Evolutionary conservation across 1,284 basidiomycete genomes (phyloP).

Genomic region (Singerocomus inundabilis): DNA sequence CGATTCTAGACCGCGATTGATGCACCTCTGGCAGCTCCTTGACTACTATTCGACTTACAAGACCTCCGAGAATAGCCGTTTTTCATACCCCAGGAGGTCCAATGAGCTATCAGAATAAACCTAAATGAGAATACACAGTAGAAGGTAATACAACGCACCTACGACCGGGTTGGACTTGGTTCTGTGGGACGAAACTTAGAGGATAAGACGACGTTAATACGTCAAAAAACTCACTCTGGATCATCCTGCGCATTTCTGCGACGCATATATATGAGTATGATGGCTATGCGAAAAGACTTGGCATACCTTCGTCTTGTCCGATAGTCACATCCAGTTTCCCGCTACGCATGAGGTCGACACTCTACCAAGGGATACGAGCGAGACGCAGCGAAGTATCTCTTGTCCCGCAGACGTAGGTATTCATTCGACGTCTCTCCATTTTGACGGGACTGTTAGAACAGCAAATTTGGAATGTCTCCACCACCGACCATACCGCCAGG

Average conservation of each 20-base stretch:
- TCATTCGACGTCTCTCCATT: slow-evolving; percentile 85
- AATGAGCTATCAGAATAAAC: slow-evolving; percentile 51
- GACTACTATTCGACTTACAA: slow-evolving; percentile 85
- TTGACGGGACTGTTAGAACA: slow-evolving; percentile 54
- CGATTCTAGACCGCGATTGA: background rate
- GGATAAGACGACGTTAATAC: background rate
- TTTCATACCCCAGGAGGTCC: slow-evolving; percentile 87
- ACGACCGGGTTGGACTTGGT: slow-evolving; percentile 90
- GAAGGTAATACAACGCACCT: slow-evolving; percentile 23
- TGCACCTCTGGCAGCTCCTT: slow-evolving; percentile 88
- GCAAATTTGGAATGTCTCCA: slow-evolving; percentile 53
- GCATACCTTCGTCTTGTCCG: slow-evolving; percentile 76
- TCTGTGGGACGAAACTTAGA: slow-evolving; percentile 67
- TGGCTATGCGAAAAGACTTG: background rate
- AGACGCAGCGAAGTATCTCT: background rate
- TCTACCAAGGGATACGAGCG: slow-evolving; percentile 40
- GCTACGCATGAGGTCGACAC: slow-evolving; percentile 77
- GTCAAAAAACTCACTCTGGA: slow-evolving; percentile 66
- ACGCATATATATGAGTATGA: slow-evolving; percentile 5
- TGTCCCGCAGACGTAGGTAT: slow-evolving; percentile 53
- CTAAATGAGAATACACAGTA: background rate
- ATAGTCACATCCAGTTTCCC: slow-evolving; percentile 91
- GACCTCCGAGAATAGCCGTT: slow-evolving; percentile 90
- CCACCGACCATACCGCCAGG: slow-evolving; percentile 37
- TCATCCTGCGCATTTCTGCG: slow-evolving; percentile 83